phyloP scores from a whole-genome alignment of 2,329 filamentous ascomycete genomes.

The Dactylonectria estremocensis region DNA sequence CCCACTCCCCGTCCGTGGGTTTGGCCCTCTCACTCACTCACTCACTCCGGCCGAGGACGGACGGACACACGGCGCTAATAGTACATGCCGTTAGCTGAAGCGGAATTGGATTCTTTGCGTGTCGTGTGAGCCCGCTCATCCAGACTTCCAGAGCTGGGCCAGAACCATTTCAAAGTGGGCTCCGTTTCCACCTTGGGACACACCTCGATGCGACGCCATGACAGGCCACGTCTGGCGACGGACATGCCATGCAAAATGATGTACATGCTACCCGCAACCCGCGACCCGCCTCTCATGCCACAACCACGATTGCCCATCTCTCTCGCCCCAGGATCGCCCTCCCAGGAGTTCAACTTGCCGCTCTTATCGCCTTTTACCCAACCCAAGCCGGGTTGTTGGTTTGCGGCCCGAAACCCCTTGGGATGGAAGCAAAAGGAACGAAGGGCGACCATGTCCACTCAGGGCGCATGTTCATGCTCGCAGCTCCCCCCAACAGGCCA shows the following conservation, averaged over 20 bases:
- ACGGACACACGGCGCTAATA: conserved; percentile 13
- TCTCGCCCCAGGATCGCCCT: conserved; percentile 1
- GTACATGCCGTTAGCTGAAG: conserved; percentile 7
- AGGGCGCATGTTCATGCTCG: conserved; percentile 12
- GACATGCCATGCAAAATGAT: conserved; percentile 18
- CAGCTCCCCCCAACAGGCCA: conserved; percentile 19
- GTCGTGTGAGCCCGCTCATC: conserved; percentile 12
- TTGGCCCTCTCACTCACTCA: neutral
- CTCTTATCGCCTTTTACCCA: conserved; percentile 13
- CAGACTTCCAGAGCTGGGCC: conserved; percentile 14
- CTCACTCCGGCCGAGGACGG: conserved; percentile 18
- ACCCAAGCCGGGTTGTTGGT: conserved; percentile 14
- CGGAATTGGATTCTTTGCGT: conserved; percentile 5
- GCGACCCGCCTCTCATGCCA: conserved; percentile 18
- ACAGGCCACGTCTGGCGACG: conserved; percentile 13
- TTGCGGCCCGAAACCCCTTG: conserved; percentile 29
- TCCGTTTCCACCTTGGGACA: conserved; percentile 6
- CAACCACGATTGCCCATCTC: neutral
- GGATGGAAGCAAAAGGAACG: conserved; percentile 11
- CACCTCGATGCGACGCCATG: conserved; percentile 16
- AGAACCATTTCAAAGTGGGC: conserved; percentile 22
- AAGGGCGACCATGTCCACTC: neutral
- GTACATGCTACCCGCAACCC: conserved; percentile 7
- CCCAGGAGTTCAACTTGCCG: neutral
- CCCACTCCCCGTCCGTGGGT: conserved; percentile 13